Evolutionary conservation across 768 basidiomycete genomes (phyloP).

Genomic region (Leccinum aurantiacum): DNA sequence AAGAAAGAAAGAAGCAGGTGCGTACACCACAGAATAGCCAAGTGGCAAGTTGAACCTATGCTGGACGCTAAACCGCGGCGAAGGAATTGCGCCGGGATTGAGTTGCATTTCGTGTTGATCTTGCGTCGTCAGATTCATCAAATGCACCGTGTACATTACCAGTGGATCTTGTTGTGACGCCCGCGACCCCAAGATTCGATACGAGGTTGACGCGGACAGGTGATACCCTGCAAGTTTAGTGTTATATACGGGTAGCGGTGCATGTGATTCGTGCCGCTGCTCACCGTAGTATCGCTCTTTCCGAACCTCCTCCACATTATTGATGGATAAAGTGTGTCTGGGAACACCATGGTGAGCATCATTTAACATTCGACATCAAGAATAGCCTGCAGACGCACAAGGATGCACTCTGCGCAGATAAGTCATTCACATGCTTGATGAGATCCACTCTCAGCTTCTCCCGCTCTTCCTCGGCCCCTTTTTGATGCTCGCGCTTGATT

Average conservation of each 20-base stretch:
- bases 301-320: neutral
- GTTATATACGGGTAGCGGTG: neutral
- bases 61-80: conserved; percentile 18
- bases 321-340: conserved; percentile 17
- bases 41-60: conserved; percentile 21
- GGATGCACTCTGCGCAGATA: conserved; percentile 4
- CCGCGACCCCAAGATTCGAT: conserved; percentile 6
- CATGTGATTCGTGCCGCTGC: neutral
- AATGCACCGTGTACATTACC: conserved; percentile 22
- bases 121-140: conserved; percentile 29
- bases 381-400: conserved; percentile 9
- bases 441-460: conserved; percentile 13
- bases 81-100: conserved; percentile 22
- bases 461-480: conserved; percentile 9
- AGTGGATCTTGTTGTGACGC: conserved; percentile 17
- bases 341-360: neutral
- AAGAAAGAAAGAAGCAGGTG: neutral
- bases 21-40: conserved; percentile 23
- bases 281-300: neutral
- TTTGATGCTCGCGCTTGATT: conserved; percentile 2
- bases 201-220: conserved; percentile 1
- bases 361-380: neutral
- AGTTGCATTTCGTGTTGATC: conserved; percentile 30
- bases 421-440: conserved; percentile 20
- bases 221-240: too few species aligned